phyloP scores from a whole-genome alignment of 257 asterid genomes.

The Solanum pennellii region DNA sequence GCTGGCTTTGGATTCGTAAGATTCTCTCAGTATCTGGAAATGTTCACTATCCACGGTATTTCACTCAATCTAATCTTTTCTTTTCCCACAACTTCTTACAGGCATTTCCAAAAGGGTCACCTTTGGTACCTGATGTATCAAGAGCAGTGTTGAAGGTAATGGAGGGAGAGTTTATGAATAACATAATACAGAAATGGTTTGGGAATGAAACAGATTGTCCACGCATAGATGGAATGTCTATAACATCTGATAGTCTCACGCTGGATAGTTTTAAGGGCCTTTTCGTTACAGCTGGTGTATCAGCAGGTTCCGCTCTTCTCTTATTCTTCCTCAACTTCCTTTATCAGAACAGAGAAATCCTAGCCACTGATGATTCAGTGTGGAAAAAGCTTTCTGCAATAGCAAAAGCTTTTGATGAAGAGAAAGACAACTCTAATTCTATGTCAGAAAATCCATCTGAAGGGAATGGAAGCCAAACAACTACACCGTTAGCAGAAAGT shows the following conservation, averaged over 20 bases:
- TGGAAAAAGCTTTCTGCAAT: conserved; percentile 20
- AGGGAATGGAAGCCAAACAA: not conserved
- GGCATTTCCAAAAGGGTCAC: conserved; percentile 44
- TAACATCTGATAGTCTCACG: conserved; percentile 2
- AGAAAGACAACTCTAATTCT: not conserved
- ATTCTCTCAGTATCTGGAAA: not conserved
- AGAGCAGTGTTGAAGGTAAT: conserved; percentile 16
- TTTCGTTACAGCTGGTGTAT: conserved; percentile 19
- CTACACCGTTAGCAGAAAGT: not conserved
- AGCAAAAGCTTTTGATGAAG: conserved; percentile 18
- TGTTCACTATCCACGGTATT: not conserved
- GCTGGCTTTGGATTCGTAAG: conserved; percentile 51
- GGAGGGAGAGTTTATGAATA: conserved; percentile 12
- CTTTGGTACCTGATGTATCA: conserved; percentile 27
- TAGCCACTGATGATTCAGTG: conserved; percentile 15
- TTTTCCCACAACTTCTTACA: not conserved
- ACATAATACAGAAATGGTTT: conserved; percentile 14
- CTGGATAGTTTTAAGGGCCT: conserved; percentile 29
- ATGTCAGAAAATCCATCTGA: not conserved
- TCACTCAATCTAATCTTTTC: not conserved
- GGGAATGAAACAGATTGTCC: conserved; percentile 3
- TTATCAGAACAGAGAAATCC: conserved; percentile 13
- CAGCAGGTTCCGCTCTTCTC: conserved; percentile 21
- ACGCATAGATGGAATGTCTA: not conserved
- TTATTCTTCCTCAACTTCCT: conserved; percentile 23